A percentile compares a stretch with the other conserved stretches of the same genome.
phyloP scores from a whole-genome alignment of 164 flowering plant species.

The Nymphaea colorata region DNA sequence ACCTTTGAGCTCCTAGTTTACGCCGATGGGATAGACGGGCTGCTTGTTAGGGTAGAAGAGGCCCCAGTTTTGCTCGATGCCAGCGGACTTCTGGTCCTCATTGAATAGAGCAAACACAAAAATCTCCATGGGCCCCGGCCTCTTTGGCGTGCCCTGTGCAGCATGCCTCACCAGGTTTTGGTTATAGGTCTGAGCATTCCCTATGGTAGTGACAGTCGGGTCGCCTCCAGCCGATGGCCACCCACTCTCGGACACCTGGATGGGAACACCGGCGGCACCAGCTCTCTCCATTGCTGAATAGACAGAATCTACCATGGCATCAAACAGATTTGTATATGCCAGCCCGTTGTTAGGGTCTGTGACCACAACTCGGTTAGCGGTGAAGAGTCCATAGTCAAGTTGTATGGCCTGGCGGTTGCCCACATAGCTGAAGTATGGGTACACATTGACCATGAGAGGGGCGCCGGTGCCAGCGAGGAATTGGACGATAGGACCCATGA shows the following conservation, averaged over 20 bases:
- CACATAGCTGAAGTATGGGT: constrained; percentile 22
- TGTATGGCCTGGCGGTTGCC: constrained; percentile 1
- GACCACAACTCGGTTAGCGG: background rate
- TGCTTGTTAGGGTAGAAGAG: constrained; percentile 3
- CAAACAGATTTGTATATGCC: constrained; percentile 5
- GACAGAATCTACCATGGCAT: constrained; percentile 8
- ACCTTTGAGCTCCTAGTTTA: background rate
- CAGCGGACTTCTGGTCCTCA: constrained; percentile 2
- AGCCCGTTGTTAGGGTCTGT: background rate
- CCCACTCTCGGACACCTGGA: constrained; percentile 10
- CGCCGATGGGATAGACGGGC: constrained; percentile 5
- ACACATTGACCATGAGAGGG: constrained; percentile 30
- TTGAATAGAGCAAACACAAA: constrained; percentile 6
- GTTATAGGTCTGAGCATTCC: constrained; percentile 10
- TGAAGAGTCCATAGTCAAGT: constrained; percentile 9
- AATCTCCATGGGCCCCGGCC: constrained; percentile 4
- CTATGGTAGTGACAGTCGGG: background rate
- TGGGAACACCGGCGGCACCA: background rate
- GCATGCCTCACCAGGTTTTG: constrained; percentile 6
- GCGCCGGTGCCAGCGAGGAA: constrained; percentile 11
- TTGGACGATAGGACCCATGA: constrained; percentile 12
- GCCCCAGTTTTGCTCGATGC: constrained; percentile 2
- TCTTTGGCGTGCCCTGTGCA: constrained; percentile 2
- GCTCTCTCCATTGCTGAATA: constrained; percentile 8
- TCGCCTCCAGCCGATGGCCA: constrained; percentile 8